A percentile compares a stretch with the other conserved stretches of the same genome.
These are phyloP conservation scores for Flagelloscypha sp. DNA, from an alignment of 768 basidiomycete species.

Conservation along the genomic window DNA sequence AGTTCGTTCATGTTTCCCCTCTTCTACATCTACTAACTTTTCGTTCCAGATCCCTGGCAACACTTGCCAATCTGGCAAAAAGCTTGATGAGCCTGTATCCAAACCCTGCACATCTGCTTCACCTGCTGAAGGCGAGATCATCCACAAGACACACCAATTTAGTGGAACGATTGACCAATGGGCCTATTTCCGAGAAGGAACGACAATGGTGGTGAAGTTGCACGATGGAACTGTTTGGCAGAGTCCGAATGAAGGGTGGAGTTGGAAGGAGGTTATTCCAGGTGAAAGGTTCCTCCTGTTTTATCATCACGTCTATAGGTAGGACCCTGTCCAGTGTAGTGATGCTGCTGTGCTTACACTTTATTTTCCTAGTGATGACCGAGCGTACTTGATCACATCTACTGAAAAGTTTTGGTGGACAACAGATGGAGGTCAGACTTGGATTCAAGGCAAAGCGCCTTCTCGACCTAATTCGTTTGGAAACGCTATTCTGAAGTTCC, in stretches of 20 bases:
- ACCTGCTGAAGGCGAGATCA: conserved; percentile 69
- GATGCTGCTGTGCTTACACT: too few species aligned
- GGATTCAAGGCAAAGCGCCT: conserved; percentile 55
- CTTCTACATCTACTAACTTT: too few species aligned
- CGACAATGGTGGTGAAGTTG: conserved; percentile 77
- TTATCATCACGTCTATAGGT: conserved; percentile 79
- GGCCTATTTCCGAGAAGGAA: conserved; percentile 78
- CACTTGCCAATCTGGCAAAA: conserved; percentile 64
- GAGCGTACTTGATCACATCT: conserved; percentile 86
- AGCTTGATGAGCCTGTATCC: conserved; percentile 58
- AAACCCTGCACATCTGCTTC: conserved; percentile 57
- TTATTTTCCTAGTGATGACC: too few species aligned
- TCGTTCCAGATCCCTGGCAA: conserved; percentile 98
- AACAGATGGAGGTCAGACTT: conserved; percentile 69
- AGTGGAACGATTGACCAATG: conserved; percentile 58
- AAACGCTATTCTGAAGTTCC: conserved; percentile 76
- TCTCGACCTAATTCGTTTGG: conserved; percentile 73
- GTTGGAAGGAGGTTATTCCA: conserved; percentile 65
- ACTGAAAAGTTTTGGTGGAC: conserved; percentile 63
- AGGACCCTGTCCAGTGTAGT: too few species aligned
- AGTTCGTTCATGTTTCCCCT: too few species aligned
- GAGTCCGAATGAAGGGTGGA: conserved; percentile 91
- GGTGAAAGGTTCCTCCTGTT: conserved; percentile 68
- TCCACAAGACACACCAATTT: conserved; percentile 71
- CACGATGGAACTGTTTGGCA: conserved; percentile 81